Conservation (phyloP, 306 rosid genomes). For the Dalbergia cultrata region DNA sequence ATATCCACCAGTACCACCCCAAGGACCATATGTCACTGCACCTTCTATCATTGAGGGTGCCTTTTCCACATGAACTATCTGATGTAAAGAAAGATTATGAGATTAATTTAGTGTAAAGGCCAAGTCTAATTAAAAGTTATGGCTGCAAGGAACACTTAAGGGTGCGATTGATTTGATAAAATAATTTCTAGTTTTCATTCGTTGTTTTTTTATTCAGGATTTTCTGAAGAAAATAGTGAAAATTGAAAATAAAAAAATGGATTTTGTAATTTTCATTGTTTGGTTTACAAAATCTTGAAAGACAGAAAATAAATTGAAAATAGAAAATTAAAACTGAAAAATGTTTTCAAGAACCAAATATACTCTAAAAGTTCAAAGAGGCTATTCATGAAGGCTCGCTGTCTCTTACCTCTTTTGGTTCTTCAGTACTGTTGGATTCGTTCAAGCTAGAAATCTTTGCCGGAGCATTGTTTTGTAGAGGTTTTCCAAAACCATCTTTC, state of each 20-base stretch:
- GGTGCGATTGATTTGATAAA: too few relatives aligned
- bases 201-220: too few relatives aligned
- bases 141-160: too few relatives aligned
- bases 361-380: background rate
- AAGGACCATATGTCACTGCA: conserved; percentile 76
- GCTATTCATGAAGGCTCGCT: background rate
- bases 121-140: too few relatives aligned
- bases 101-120: too few relatives aligned
- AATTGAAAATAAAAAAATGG: background rate
- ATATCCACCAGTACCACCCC: conserved; percentile 83
- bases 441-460: conserved; percentile 43
- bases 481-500: conserved; percentile 60
- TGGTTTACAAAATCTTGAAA: too few relatives aligned
- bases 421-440: conserved; percentile 50
- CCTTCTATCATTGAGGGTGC: conserved; percentile 63
- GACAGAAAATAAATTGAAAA: conserved; percentile 7
- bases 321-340: too few relatives aligned
- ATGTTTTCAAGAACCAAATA: too few relatives aligned
- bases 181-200: too few relatives aligned
- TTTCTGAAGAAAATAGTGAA: background rate
- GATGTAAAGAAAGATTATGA: conserved; percentile 10
- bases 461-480: conserved; percentile 42
- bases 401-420: conserved; percentile 58
- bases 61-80: conserved; percentile 50
- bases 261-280: too few relatives aligned